Percentiles rank a stretch among this genome's conserved stretches.
Evolutionary conservation across 164 flowering plant genomes (phyloP).

Genomic region (Amborella trichopoda): DNA sequence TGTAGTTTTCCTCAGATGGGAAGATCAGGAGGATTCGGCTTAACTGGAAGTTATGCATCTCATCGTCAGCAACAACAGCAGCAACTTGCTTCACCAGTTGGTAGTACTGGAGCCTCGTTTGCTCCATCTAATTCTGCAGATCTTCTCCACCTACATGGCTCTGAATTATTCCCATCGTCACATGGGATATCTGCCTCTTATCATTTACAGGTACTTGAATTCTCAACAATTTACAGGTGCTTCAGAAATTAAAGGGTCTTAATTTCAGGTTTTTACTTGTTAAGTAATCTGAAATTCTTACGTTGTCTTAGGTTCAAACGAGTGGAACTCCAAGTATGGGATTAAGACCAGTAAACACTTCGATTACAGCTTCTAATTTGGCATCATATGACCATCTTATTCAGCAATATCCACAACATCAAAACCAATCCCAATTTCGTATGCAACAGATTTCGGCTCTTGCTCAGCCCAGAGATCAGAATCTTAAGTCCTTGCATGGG

Average conservation of each 20-base stretch:
- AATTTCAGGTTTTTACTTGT: not conserved
- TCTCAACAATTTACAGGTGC: too few species aligned
- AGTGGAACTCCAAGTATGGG: conserved; percentile 79
- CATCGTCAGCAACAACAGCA: conserved; percentile 64
- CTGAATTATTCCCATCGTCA: conserved; percentile 74
- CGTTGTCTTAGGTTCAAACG: conserved; percentile 26
- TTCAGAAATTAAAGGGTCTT: not conserved
- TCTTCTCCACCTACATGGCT: conserved; percentile 66
- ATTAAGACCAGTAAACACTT: conserved; percentile 60
- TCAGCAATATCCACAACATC: conserved; percentile 84
- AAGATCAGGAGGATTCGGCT: conserved; percentile 69
- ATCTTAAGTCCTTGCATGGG: conserved; percentile 54
- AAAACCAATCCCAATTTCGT: conserved; percentile 69
- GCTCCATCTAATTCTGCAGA: conserved; percentile 64
- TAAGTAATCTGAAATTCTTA: not conserved
- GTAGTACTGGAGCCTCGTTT: conserved; percentile 54
- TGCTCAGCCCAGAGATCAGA: conserved; percentile 69
- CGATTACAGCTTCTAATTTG: conserved; percentile 49
- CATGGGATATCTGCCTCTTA: conserved; percentile 31
- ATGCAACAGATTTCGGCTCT: conserved; percentile 67
- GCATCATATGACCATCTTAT: conserved; percentile 82
- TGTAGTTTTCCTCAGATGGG: conserved; percentile 35
- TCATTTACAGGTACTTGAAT: conserved; percentile 69
- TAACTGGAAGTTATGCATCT: conserved; percentile 64
- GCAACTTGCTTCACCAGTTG: conserved; percentile 43